These are phyloP conservation scores for Candida yuanshanica DNA, from an alignment of 805 yeast genomes.

Conservation along the genomic window DNA sequence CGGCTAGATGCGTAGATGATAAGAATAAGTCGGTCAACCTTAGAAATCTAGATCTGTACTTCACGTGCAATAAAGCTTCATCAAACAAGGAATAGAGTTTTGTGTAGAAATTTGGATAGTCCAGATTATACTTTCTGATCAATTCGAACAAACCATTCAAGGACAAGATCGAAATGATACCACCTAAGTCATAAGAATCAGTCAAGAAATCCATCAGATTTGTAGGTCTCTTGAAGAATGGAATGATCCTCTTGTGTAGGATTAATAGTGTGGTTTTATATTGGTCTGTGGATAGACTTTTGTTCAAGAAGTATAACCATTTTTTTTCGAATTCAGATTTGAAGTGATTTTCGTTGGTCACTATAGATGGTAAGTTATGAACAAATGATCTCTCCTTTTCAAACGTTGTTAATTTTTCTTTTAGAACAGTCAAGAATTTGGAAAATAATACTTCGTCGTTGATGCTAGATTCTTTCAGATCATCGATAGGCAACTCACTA, in stretches of 20 bases:
- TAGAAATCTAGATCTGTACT: slow-evolving; percentile 81
- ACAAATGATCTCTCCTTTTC: slow-evolving; percentile 33
- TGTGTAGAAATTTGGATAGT: slow-evolving; percentile 83
- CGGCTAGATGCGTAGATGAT: slow-evolving; percentile 81
- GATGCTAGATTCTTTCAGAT: slow-evolving; percentile 5
- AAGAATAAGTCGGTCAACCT: slow-evolving; percentile 82
- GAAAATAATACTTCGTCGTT: slow-evolving; percentile 21
- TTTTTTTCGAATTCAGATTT: slow-evolving; percentile 63
- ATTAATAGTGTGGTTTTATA: slow-evolving; percentile 64
- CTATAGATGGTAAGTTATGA: slow-evolving; percentile 41
- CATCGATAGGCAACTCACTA: slow-evolving; percentile 35
- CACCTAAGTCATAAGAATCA: slow-evolving; percentile 65
- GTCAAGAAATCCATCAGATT: slow-evolving; percentile 90
- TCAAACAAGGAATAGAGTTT: slow-evolving; percentile 80
- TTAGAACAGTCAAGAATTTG: slow-evolving; percentile 34
- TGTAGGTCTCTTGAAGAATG: slow-evolving; percentile 73
- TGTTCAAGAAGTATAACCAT: slow-evolving; percentile 53
- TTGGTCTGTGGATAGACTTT: slow-evolving; percentile 43
- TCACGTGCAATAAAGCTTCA: slow-evolving; percentile 66
- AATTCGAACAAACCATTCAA: slow-evolving; percentile 83
- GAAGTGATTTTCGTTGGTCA: slow-evolving; percentile 39
- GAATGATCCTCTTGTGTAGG: slow-evolving; percentile 80
- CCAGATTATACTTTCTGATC: slow-evolving; percentile 77
- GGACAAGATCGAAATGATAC: slow-evolving; percentile 67
- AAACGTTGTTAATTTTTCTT: slow-evolving; percentile 28